Evolutionary conservation across 2,329 filamentous ascomycete genomes (phyloP).

Genomic region (Epichloe coenophiala): DNA sequence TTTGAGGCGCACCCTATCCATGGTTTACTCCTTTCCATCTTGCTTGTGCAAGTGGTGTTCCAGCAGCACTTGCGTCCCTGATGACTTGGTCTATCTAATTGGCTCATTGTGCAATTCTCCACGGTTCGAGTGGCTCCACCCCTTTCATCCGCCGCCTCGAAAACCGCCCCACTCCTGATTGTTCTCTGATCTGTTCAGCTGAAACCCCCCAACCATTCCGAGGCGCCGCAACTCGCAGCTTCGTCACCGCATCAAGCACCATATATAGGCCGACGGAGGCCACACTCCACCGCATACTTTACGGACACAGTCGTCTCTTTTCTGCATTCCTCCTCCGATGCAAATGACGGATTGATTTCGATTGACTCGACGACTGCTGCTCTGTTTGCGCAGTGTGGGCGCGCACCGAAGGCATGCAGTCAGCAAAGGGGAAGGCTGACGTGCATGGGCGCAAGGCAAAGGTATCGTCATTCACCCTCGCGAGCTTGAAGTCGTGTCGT

Average conservation of each 20-base stretch:
- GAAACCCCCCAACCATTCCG: too few relatives aligned
- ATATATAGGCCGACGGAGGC: too few relatives aligned
- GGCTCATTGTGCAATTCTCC: too few relatives aligned
- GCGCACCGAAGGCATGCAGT: slow-evolving; percentile 32
- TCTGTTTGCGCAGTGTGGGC: slow-evolving; percentile 5
- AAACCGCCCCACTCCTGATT: not conserved
- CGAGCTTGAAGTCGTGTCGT: too few relatives aligned
- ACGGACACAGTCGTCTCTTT: not conserved
- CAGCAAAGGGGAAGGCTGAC: slow-evolving; percentile 43
- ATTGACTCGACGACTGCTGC: not conserved
- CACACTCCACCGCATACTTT: not conserved
- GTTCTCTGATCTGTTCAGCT: too few relatives aligned
- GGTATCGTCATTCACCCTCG: slow-evolving; percentile 19
- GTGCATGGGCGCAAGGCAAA: slow-evolving; percentile 49
- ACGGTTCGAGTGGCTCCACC: too few relatives aligned
- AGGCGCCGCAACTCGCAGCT: not conserved
- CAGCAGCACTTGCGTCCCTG: too few relatives aligned
- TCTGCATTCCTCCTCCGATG: not conserved
- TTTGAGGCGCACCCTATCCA: too few relatives aligned
- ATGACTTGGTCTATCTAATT: too few relatives aligned
- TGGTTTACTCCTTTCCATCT: too few relatives aligned
- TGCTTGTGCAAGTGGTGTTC: too few relatives aligned
- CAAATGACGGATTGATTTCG: not conserved
- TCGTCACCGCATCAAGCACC: not conserved
- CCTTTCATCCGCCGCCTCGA: not conserved